Evolutionary conservation across 2,329 filamentous ascomycete species (phyloP), one percentile per base, ranked within the genome.

Genomic region (Hymenoscyphus occultus): DNA sequence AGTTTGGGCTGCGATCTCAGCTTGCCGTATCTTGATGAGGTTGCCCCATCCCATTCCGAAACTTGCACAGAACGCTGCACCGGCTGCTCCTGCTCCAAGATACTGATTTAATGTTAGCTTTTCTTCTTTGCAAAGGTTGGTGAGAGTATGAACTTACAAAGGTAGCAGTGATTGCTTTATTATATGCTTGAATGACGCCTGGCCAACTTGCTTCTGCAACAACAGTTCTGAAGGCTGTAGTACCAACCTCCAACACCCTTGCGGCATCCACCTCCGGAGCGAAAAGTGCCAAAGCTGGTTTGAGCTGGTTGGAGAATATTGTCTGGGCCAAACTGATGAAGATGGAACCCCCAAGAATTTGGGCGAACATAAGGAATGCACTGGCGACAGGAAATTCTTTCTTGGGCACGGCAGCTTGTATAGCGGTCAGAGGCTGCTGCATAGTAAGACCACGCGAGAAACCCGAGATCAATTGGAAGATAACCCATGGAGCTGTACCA

Each of bases 111-210:
- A 14, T 35, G 32, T 62, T 60, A 59, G 40, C 19, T 19, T 19
- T 32, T 5, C 9, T 13, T 14, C 39, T 31, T 4, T 13, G 12
- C 5, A n/a, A 60, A 5, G 19, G 10, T 14, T 14, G 6, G 28
- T 4, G 19, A 5, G 28, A 16, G n/a, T 28, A 28, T 28, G 22
- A 54, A 62, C 57, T 63, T 51, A 66, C 66, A 65, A 68, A 71
- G 35, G 63, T 63, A 31, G 56, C 62, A 22, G 62, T 68, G 73
- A 70, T 57, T 2, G 68, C 77, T 22, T 75, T 72, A 6, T 78
- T 74, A 66, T 82, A 83, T 0, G 80, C 80, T 22, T 66, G 60
- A 10, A 82, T 65, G 1, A 81, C 79, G 3, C 73, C 74, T 0
- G 70, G 60, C 0, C 83, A 67, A 61, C 78, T 71, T 5, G 68